phyloP scores from a whole-genome alignment of 169 alveolate genomes.

The Eimeria brunetti region DNA sequence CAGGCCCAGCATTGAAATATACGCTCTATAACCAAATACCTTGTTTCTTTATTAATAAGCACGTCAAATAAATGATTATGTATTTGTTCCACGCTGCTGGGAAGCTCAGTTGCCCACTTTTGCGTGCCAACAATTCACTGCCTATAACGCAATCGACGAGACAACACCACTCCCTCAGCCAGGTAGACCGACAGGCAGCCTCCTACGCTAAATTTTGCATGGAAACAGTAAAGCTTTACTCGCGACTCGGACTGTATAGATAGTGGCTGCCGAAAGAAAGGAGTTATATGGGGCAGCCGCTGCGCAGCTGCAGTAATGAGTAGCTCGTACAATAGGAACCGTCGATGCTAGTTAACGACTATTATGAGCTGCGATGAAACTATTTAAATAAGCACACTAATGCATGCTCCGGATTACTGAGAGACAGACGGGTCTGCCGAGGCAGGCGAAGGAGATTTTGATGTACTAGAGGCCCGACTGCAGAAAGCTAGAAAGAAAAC shows the following conservation, averaged over 20 bases:
- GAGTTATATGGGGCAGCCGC: neutral
- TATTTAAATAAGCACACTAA: no score
- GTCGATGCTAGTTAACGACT: no score
- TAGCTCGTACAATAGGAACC: no score
- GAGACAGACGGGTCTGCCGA: no score
- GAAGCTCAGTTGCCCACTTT: neutral
- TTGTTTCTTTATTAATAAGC: neutral
- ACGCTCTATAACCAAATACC: neutral
- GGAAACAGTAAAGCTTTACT: neutral
- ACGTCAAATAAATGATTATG: no score
- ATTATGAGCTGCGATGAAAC: no score
- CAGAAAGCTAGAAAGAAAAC: no score
- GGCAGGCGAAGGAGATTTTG: no score
- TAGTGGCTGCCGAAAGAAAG: neutral
- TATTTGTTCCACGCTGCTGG: no score
- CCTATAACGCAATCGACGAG: neutral
- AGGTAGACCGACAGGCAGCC: neutral
- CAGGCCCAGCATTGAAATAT: neutral
- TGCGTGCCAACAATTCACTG: neutral
- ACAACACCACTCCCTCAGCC: neutral
- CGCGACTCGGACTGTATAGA: neutral
- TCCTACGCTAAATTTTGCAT: neutral
- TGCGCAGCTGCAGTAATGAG: constrained; percentile 27
- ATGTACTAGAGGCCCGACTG: no score
- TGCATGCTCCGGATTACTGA: no score